These are phyloP conservation scores for Mortierella sp. DNA, from an alignment of 371 early-diverging fungal species.

Conservation along the genomic window DNA sequence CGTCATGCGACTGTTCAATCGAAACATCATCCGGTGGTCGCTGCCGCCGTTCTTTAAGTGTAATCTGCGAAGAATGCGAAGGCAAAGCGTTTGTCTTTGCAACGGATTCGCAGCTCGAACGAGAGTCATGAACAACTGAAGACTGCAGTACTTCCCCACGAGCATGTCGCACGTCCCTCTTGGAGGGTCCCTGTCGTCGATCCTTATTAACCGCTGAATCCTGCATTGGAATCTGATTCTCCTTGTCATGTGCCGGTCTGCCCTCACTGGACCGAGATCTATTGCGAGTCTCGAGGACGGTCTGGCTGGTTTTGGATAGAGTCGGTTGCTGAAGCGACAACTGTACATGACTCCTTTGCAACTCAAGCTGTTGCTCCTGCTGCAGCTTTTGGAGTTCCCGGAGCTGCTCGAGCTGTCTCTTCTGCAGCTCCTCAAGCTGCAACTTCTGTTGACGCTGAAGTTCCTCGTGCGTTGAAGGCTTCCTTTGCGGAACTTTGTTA, in stretches of 20 bases:
- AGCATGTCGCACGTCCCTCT: too few relatives aligned
- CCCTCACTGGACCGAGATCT: background rate
- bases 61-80: too few relatives aligned
- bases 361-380: constrained; percentile 31
- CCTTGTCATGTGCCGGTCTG: background rate
- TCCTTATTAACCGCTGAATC: too few relatives aligned
- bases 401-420: constrained; percentile 12
- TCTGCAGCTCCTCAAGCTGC: constrained; percentile 18
- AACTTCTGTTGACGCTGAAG: constrained; percentile 3
- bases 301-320: background rate
- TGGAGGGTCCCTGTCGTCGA: too few relatives aligned
- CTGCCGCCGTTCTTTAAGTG: background rate
- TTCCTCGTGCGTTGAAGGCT: constrained; percentile 15
- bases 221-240: too few relatives aligned
- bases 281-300: background rate
- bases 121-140: too few relatives aligned
- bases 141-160: too few relatives aligned
- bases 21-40: too few relatives aligned
- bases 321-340: background rate
- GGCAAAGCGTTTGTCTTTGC: background rate
- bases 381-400: constrained; percentile 12
- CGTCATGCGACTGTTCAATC: background rate
- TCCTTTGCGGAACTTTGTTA: background rate
- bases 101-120: too few relatives aligned
- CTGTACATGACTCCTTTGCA: constrained; percentile 14